These are phyloP conservation scores for Phyllostachys edulis DNA, from an alignment of 176 grass and related monocot species.

Conservation along the genomic window DNA sequence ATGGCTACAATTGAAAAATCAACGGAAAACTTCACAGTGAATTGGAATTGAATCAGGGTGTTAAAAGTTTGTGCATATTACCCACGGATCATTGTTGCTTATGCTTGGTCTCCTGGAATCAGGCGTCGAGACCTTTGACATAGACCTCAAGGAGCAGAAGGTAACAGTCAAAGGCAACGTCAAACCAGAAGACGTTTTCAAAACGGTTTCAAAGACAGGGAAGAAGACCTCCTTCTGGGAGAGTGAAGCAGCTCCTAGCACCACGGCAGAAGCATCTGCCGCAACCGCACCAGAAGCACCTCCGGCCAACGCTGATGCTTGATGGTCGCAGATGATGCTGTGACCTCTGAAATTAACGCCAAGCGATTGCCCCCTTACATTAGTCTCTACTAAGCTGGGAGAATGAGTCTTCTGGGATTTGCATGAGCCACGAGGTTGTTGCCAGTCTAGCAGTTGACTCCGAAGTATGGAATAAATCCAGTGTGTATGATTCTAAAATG, in stretches of 20 bases:
- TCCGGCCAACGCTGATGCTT: slow-evolving; percentile 12
- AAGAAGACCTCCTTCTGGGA: slow-evolving; percentile 86
- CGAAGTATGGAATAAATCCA: slow-evolving; percentile 19
- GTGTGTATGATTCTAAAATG: not conserved
- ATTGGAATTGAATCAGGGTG: not conserved
- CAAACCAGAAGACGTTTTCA: slow-evolving; percentile 69
- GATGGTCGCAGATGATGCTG: not conserved
- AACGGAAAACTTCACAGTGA: not conserved
- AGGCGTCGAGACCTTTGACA: slow-evolving; percentile 86
- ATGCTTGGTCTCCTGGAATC: slow-evolving; percentile 20
- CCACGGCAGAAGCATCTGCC: not conserved
- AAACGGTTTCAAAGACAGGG: slow-evolving; percentile 83
- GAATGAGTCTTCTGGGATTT: slow-evolving; percentile 3
- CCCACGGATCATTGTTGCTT: not conserved
- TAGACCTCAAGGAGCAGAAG: slow-evolving; percentile 82
- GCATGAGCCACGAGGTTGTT: not conserved
- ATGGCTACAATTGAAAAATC: not conserved
- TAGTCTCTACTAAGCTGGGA: not conserved
- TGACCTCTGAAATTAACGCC: not conserved
- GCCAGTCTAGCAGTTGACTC: slow-evolving; percentile 7
- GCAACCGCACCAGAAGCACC: slow-evolving; percentile 11
- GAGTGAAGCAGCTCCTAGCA: slow-evolving; percentile 21
- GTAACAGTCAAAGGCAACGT: slow-evolving; percentile 86
- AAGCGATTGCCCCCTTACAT: not conserved
- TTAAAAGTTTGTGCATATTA: not conserved